Percentiles rank a stretch among this genome's conserved stretches.
phyloP scores from a whole-genome alignment of 768 basidiomycete genomes.

The Hemileccinum rubropunctum region DNA sequence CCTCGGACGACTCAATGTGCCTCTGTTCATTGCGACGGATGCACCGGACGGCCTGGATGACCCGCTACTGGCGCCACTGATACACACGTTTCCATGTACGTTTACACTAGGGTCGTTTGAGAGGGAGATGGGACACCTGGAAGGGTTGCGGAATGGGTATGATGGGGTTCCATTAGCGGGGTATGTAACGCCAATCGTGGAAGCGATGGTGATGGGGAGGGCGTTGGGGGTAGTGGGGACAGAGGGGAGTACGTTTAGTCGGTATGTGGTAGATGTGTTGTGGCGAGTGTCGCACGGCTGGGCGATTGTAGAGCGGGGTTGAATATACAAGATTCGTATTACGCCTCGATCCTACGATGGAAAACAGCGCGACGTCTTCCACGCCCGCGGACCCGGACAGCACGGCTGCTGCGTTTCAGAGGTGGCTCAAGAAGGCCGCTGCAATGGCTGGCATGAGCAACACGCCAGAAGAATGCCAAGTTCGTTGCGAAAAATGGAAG shows the following conservation, averaged over 20 bases:
- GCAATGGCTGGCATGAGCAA: conserved; percentile 52
- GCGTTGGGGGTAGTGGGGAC: conserved; percentile 64
- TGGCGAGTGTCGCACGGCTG: conserved; percentile 58
- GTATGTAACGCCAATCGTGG: conserved; percentile 62
- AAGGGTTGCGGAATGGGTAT: conserved; percentile 38
- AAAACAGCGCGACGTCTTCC: conserved; percentile 21
- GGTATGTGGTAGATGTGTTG: conserved; percentile 63
- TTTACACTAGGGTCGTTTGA: conserved; percentile 57
- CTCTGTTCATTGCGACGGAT: conserved; percentile 69
- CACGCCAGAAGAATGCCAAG: conserved; percentile 41
- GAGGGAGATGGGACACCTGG: conserved; percentile 28
- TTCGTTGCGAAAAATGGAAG: conserved; percentile 68
- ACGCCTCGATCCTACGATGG: conserved; percentile 35
- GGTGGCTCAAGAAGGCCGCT: conserved; percentile 50
- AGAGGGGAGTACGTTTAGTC: conserved; percentile 72
- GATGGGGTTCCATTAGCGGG: conserved; percentile 47
- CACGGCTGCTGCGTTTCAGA: conserved; percentile 39
- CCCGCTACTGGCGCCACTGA: conserved; percentile 44
- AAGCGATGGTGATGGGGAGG: conserved; percentile 64
- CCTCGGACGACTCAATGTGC: conserved; percentile 47
- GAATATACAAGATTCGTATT: conserved; percentile 5
- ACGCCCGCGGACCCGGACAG: conserved; percentile 21
- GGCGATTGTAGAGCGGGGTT: conserved; percentile 50
- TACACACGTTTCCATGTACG: conserved; percentile 59
- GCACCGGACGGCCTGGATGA: conserved; percentile 38